Base-by-base conservation (phyloP, 805 yeast species). In the Cyberlindnera japonica region DNA sequence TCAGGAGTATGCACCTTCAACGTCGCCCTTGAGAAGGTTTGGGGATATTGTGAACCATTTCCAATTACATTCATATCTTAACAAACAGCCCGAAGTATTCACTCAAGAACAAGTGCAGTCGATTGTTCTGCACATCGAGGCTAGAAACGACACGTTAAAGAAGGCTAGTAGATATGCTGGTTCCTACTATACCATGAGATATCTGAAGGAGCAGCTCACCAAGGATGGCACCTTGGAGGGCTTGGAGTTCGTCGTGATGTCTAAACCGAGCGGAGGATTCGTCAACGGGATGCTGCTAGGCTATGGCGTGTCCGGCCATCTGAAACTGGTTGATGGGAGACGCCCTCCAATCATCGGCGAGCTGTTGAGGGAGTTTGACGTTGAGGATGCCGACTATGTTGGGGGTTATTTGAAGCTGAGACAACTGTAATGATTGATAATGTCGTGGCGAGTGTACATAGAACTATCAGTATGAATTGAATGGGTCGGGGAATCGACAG, bases 1-100 rank as follows among this genome's bases (percentile, higher is more conserved):
- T 8, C 58, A 62, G 0, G 57, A 64, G 6, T 88, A 90, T 54
- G 69, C 83, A 5, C 83, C 87, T 15, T 81, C 85, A 8, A 90
- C 98, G 0, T 89, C 97, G 0, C 98, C 99, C 2, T 66, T 93
- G 48, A 71, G 98, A 58, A 68, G 98, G 48, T 83, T 75, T 49
- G 80, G 83, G 6, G 98, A 91, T 58, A 61, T 89, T 45, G 59
- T 89, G 8, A 81, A 82, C 53, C 97, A 90, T 54, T 75, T 90
- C 77, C 91, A 84, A 52, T 47, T 86, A 2, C 81, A 78, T 40
- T 57, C 76, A 1, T 59, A 54, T 39, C 41, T 81, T 13, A 48
- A 58, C 50, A 24, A 52, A 2, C 33, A 45, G 36, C 43, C 48
- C 0, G 50, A 59, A 2, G 28, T 51, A n/a, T 73, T 71, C 48